Base-by-base conservation (phyloP, 345 rosid species). In the thale cress (Arabidopsis thaliana) region DNA sequence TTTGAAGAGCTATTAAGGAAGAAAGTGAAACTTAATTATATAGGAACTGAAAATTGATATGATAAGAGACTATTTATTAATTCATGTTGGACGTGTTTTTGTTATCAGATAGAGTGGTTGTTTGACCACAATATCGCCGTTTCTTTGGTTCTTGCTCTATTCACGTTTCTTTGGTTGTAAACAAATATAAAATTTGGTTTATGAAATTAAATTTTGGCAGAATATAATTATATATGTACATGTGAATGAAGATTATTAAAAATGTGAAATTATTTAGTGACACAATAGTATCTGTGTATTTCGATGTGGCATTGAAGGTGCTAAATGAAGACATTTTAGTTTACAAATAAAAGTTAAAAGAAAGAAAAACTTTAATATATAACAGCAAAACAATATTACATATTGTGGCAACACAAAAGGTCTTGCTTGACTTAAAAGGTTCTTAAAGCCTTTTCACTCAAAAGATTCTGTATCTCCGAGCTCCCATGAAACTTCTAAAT, bases 301-400 rank as follows among this genome's bases (percentile, higher is more conserved):
- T 28, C 30, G 30, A 28, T 28, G 1, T 33, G n/a, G 48, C 16
- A 5, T 13, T n/a, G 20, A 44, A 33, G 3, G 36, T 33, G 36
- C 36, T 33, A 33, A 33, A 4, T 4, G 36, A 7, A 33, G 22
- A 45, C 37, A 59, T 12, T 12, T 38, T 25, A 45, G 13, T 41
- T 71, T 34, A 71, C 59, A 37, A 63, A 13, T 4, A 38, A 14
- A 38, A 28, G 8, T 3, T 23, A 2, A 32, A 49, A 25, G 13
- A 46, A 57, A 65, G 9, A 56, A 52, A 68, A 61, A 0, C 25
- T 61, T 61, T 69, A 53, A 58, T 71, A 71, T 61, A 58, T 71
- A 71, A 40, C 68, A 65, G 59, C 72, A 65, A 78, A 65, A 78
- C 49, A 59, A 71, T 66, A 65, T 40, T 72, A 72, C 77, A 65